Percentiles rank a stretch among this genome's conserved stretches.
Conservation (phyloP, 1,284 basidiomycete genomes). For the Entoloma clypeatum region DNA sequence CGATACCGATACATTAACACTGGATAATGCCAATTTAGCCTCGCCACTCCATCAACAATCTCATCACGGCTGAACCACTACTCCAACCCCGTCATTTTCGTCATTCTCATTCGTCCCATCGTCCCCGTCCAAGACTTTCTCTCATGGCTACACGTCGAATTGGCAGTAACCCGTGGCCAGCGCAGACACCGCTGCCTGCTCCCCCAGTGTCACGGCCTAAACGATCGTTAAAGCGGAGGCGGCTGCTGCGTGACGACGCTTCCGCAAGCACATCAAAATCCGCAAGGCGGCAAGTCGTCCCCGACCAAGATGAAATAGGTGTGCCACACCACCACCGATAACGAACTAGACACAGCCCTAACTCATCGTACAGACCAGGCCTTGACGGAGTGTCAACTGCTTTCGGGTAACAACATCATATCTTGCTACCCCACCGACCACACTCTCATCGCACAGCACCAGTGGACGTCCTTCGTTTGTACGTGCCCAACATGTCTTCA, state of each 20-base stretch:
- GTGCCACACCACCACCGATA: slow-evolving; percentile 9
- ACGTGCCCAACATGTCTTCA: slow-evolving; percentile 30
- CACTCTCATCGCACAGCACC: slow-evolving; percentile 56
- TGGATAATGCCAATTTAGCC: slow-evolving; percentile 43
- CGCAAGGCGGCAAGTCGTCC: slow-evolving; percentile 32
- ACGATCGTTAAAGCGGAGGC: slow-evolving; percentile 23
- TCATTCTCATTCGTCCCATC: slow-evolving; percentile 10
- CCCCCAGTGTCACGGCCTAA: slow-evolving; percentile 12
- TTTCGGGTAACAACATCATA: slow-evolving; percentile 60
- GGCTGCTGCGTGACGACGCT: slow-evolving; percentile 16
- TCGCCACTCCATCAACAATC: slow-evolving; percentile 17
- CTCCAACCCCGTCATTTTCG: slow-evolving; percentile 17
- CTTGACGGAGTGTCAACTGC: slow-evolving; percentile 32
- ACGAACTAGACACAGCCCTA: not conserved
- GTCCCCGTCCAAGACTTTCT: slow-evolving; percentile 10
- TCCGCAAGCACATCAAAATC: slow-evolving; percentile 21
- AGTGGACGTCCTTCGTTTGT: slow-evolving; percentile 76
- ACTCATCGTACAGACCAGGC: slow-evolving; percentile 27
- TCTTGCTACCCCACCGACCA: slow-evolving; percentile 65
- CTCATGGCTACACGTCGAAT: slow-evolving; percentile 22
- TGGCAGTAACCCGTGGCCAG: slow-evolving; percentile 24
- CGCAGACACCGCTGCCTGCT: slow-evolving; percentile 14
- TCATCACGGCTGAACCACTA: slow-evolving; percentile 19
- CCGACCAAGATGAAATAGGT: slow-evolving; percentile 34
- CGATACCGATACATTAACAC: slow-evolving; percentile 15